Percentiles rank a stretch among this genome's conserved stretches.
Evolutionary conservation across 148 eudicot genomes (phyloP).

Genomic region (Salicornia ramosissima): DNA sequence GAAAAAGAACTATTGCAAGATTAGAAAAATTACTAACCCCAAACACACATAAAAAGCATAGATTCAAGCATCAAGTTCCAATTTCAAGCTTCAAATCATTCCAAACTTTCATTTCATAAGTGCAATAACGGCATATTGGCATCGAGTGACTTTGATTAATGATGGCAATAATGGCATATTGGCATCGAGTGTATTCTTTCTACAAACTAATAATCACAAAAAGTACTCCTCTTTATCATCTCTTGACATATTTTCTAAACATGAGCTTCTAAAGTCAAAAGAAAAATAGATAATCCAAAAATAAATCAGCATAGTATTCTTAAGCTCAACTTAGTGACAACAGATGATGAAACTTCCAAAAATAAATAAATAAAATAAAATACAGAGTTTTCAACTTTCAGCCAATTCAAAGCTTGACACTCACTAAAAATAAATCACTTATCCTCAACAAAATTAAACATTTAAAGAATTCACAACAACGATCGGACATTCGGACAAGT

Average conservation of each 20-base stretch:
- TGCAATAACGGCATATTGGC: not conserved
- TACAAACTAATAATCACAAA: not conserved
- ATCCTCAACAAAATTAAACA: not conserved
- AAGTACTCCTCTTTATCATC: not conserved
- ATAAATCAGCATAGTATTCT: not conserved
- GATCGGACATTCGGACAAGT: not conserved
- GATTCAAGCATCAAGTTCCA: not conserved
- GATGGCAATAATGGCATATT: slow-evolving; percentile 5
- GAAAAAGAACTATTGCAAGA: too few relatives aligned
- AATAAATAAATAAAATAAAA: not conserved
- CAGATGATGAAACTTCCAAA: not conserved
- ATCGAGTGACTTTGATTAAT: not conserved
- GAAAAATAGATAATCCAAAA: not conserved
- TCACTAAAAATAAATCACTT: not conserved
- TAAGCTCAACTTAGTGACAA: not conserved
- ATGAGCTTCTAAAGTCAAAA: not conserved
- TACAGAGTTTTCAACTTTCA: slow-evolving; percentile 7
- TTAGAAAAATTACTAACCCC: not conserved
- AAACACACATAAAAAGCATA: not conserved
- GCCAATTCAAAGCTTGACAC: slow-evolving; percentile 1
- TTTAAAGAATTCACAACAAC: not conserved
- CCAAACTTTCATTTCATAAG: not conserved
- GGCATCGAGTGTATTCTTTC: not conserved
- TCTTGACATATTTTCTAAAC: not conserved
- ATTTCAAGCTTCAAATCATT: slow-evolving; percentile 4